These are phyloP conservation scores for Apiospora rasikravindrae DNA, from an alignment of 2,329 filamentous ascomycete genomes.

Conservation along the genomic window DNA sequence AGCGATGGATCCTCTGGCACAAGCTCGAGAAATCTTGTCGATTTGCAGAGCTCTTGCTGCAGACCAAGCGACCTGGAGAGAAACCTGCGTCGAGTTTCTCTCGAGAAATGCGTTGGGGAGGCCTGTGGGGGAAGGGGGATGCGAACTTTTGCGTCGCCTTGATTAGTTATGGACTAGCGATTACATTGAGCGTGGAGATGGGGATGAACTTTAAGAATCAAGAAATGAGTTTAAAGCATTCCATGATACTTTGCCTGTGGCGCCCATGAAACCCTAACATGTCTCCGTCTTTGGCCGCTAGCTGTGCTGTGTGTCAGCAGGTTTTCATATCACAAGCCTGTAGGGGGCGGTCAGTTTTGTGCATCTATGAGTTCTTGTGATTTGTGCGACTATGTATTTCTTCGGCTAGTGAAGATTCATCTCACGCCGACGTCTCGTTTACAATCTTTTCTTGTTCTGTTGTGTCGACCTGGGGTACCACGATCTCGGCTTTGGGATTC, in stretches of 20 bases:
- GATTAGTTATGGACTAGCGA: slow-evolving; percentile 16
- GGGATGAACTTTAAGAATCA: slow-evolving; percentile 5
- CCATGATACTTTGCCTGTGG: not conserved
- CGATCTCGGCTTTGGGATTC: slow-evolving; percentile 58
- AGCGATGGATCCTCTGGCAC: not conserved
- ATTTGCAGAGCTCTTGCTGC: not conserved
- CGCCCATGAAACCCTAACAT: not conserved
- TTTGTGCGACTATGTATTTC: slow-evolving; percentile 7
- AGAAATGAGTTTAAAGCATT: slow-evolving; percentile 15
- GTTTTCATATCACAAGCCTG: not conserved
- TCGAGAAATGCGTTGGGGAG: not conserved
- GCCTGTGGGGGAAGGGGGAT: not conserved
- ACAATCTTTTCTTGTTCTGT: slow-evolving; percentile 35
- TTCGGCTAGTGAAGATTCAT: not conserved
- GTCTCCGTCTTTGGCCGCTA: not conserved
- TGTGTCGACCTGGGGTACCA: slow-evolving; percentile 69
- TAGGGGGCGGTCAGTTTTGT: not conserved
- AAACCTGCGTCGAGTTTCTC: not conserved
- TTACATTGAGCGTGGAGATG: slow-evolving; percentile 11
- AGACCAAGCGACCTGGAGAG: not conserved
- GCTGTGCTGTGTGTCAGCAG: not conserved
- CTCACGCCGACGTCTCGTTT: slow-evolving; percentile 19
- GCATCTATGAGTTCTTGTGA: slow-evolving; percentile 8
- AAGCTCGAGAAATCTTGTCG: not conserved
- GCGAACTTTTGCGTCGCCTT: not conserved